Conservation (phyloP, 139 green algal genomes). For the Picochlorum sp. region DNA sequence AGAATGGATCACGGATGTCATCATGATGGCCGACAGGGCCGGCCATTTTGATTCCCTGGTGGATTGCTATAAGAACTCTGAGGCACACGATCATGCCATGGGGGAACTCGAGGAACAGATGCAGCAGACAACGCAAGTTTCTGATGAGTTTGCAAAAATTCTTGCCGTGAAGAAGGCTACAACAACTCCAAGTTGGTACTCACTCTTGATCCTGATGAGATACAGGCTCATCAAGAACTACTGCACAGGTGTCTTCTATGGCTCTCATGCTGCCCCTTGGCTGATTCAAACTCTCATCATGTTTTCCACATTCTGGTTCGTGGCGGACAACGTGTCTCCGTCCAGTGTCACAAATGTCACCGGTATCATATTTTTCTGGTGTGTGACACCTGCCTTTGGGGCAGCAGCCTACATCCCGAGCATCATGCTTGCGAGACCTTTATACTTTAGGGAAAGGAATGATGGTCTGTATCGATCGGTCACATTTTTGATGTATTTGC, state of each 20-base stretch:
- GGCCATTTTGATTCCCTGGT: neutral
- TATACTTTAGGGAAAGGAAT: slow-evolving; percentile 18
- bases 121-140: neutral
- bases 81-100: neutral
- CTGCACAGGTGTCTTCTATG: slow-evolving; percentile 2
- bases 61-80: neutral
- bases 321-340: neutral
- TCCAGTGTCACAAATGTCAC: slow-evolving; percentile 6
- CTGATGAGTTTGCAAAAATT: neutral
- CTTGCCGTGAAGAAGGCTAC: slow-evolving; percentile 8
- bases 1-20: slow-evolving; percentile 12
- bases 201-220: neutral
- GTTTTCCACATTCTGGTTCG: slow-evolving; percentile 6
- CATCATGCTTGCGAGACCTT: slow-evolving; percentile 5
- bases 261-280: slow-evolving; percentile 3
- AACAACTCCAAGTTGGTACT: slow-evolving; percentile 7
- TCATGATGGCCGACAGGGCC: neutral
- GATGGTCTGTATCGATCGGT: slow-evolving; percentile 15
- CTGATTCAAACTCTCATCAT: slow-evolving; percentile 7
- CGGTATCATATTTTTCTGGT: slow-evolving; percentile 11
- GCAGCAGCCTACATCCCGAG: slow-evolving; percentile 8
- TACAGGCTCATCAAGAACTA: slow-evolving; percentile 9
- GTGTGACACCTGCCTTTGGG: slow-evolving; percentile 8
- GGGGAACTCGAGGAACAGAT: slow-evolving; percentile 8
- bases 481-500: slow-evolving; percentile 10